Evolutionary conservation across 2,329 filamentous ascomycete species (phyloP).

Genomic region (Colletotrichum australisinense): DNA sequence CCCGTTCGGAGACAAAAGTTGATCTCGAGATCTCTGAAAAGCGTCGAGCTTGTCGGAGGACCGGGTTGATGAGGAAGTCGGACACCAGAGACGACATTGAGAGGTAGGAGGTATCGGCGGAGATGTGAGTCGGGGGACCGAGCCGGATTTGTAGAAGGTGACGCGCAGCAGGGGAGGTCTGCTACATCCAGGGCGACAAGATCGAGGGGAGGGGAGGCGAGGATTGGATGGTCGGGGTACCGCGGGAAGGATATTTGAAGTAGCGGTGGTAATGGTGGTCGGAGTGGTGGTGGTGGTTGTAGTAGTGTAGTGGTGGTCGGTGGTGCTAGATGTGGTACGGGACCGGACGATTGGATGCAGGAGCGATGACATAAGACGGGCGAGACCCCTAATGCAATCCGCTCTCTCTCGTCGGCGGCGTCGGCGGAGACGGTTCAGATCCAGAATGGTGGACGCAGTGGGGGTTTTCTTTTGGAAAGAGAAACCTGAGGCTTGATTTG

Average conservation of each 20-base stretch:
- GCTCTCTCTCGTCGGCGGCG: conserved; percentile 26
- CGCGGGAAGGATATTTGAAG: conserved; percentile 26
- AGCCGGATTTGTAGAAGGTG: conserved; percentile 20
- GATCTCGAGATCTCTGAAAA: conserved; percentile 65
- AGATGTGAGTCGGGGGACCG: neutral
- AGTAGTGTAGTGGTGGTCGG: conserved; percentile 1
- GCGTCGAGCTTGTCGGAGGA: conserved; percentile 73
- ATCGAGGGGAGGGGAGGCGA: conserved; percentile 6
- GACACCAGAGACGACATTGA: conserved; percentile 72
- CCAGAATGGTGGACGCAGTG: conserved; percentile 3
- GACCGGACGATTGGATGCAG: conserved; percentile 35
- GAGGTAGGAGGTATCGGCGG: conserved; percentile 10
- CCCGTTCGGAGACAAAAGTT: conserved; percentile 49
- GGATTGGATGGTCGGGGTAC: conserved; percentile 5
- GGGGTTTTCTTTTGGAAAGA: neutral
- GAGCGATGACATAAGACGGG: conserved; percentile 35
- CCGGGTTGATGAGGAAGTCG: conserved; percentile 74
- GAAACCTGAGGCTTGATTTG: conserved; percentile 9
- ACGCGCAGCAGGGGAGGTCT: conserved; percentile 13
- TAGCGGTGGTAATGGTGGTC: conserved; percentile 14
- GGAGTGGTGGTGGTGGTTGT: neutral
- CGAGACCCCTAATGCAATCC: conserved; percentile 24
- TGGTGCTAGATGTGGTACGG: conserved; percentile 25
- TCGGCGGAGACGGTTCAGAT: conserved; percentile 20
- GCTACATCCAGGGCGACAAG: conserved; percentile 25